phyloP scores from a whole-genome alignment of 192 early-diverging fungal genomes.

The Coemansia sp. region DNA sequence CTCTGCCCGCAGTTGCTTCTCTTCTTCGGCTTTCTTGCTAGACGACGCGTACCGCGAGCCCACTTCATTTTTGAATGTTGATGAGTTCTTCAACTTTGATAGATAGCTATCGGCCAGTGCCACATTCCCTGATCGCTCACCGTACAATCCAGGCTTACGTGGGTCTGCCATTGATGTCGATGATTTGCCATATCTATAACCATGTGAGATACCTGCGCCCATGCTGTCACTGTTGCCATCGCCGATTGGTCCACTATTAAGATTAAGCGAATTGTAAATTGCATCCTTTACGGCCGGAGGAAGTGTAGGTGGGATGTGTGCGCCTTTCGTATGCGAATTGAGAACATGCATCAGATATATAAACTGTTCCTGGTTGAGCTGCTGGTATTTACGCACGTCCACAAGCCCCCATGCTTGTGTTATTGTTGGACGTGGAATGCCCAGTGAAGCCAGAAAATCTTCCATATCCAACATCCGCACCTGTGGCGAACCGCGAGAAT shows the following conservation, averaged over 20 bases:
- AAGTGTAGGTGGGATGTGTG: slow-evolving; percentile 30
- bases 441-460: slow-evolving; percentile 41
- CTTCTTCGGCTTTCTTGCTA: slow-evolving; percentile 48
- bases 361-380: slow-evolving; percentile 57
- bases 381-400: slow-evolving; percentile 53
- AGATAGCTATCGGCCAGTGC: slow-evolving; percentile 54
- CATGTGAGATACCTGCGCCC: slow-evolving; percentile 10
- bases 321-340: slow-evolving; percentile 22
- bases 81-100: slow-evolving; percentile 49
- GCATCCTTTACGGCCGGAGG: slow-evolving; percentile 47
- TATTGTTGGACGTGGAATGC: slow-evolving; percentile 31
- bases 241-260: slow-evolving; percentile 16
- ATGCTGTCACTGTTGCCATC: neutral
- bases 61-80: slow-evolving; percentile 47
- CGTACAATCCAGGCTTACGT: slow-evolving; percentile 44
- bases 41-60: slow-evolving; percentile 49
- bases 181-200: slow-evolving; percentile 25
- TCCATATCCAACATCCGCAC: slow-evolving; percentile 48
- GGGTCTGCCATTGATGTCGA: slow-evolving; percentile 9
- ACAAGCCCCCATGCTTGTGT: slow-evolving; percentile 50
- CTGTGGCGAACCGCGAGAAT: slow-evolving; percentile 28
- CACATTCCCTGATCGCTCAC: slow-evolving; percentile 51
- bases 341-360: slow-evolving; percentile 48
- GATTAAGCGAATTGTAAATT: slow-evolving; percentile 48
- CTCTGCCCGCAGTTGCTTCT: slow-evolving; percentile 37